These are phyloP conservation scores for Suillus weaverae DNA, from an alignment of 768 basidiomycete genomes.

Conservation along the genomic window DNA sequence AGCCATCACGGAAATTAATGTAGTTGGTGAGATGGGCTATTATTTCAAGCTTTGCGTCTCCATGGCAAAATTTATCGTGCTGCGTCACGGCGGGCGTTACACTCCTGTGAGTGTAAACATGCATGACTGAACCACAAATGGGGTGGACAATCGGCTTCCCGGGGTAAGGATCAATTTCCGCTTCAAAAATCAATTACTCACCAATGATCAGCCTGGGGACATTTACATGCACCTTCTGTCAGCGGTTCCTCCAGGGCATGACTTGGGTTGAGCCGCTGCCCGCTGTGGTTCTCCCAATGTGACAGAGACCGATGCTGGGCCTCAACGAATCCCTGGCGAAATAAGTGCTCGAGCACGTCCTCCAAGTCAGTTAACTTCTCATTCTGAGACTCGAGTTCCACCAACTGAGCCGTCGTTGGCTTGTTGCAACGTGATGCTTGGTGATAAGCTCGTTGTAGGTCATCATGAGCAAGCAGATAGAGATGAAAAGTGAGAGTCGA, in stretches of 20 bases:
- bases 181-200: conserved; percentile 22
- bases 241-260: conserved; percentile 37
- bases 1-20: conserved; percentile 44
- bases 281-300: conserved; percentile 47
- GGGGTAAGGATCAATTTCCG: not conserved
- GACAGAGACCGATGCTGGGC: conserved; percentile 41
- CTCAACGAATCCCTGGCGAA: conserved; percentile 48
- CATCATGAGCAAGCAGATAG: conserved; percentile 21
- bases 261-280: conserved; percentile 37
- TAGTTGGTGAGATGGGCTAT: conserved; percentile 50
- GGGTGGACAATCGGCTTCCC: conserved; percentile 40
- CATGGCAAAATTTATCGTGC: conserved; percentile 40
- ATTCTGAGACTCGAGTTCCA: conserved; percentile 45
- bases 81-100: conserved; percentile 38
- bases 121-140: conserved; percentile 48
- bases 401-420: conserved; percentile 45
- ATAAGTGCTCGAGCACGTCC: conserved; percentile 47
- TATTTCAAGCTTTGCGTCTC: conserved; percentile 35
- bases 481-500: conserved; percentile 4
- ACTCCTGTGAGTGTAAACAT: conserved; percentile 38
- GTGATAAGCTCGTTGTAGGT: conserved; percentile 43
- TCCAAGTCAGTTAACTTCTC: conserved; percentile 45
- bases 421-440: conserved; percentile 44
- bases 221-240: conserved; percentile 40
- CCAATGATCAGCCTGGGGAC: conserved; percentile 49